A percentile compares a stretch with the other conserved stretches of the same genome.
Evolutionary conservation across 371 early-diverging fungal genomes (phyloP).

Genomic region (Mortierella sp.): DNA sequence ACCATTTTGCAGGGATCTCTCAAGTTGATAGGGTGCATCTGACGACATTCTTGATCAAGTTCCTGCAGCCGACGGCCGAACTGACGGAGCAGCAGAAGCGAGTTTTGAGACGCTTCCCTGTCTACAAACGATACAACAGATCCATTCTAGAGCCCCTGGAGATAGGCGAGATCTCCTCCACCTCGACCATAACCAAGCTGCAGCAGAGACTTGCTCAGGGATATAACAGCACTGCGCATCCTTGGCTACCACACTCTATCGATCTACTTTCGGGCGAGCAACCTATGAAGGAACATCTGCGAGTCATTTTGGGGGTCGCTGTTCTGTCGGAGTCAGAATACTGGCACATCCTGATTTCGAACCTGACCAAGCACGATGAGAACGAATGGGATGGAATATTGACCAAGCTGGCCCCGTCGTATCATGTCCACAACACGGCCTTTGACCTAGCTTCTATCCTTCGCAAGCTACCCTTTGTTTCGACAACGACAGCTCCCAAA

Average conservation of each 20-base stretch:
- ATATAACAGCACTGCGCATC: constrained; percentile 10
- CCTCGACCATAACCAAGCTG: no score
- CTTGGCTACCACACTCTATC: constrained; percentile 27
- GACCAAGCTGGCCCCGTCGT: constrained; percentile 7
- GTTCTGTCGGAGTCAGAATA: constrained; percentile 23
- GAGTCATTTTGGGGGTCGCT: background rate
- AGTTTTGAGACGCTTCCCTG: constrained; percentile 14
- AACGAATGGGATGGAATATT: constrained; percentile 29
- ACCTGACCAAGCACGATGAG: background rate
- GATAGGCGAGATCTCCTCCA: no score
- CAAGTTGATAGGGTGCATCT: background rate
- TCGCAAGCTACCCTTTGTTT: constrained; percentile 15
- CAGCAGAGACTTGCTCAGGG: constrained; percentile 8
- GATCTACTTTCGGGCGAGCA: constrained; percentile 22
- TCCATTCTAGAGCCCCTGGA: background rate
- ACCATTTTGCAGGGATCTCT: background rate
- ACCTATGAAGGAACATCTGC: constrained; percentile 3
- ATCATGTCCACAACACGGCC: constrained; percentile 13
- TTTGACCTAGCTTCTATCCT: constrained; percentile 6
- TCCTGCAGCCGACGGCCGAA: background rate
- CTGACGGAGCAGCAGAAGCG: background rate
- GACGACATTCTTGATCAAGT: constrained; percentile 4
- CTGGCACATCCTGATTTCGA: constrained; percentile 21
- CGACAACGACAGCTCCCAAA: background rate
- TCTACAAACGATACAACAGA: constrained; percentile 17